Evolutionary conservation across 352 stramenopile genomes (phyloP).

Genomic region (Phytopythium helicoides): DNA sequence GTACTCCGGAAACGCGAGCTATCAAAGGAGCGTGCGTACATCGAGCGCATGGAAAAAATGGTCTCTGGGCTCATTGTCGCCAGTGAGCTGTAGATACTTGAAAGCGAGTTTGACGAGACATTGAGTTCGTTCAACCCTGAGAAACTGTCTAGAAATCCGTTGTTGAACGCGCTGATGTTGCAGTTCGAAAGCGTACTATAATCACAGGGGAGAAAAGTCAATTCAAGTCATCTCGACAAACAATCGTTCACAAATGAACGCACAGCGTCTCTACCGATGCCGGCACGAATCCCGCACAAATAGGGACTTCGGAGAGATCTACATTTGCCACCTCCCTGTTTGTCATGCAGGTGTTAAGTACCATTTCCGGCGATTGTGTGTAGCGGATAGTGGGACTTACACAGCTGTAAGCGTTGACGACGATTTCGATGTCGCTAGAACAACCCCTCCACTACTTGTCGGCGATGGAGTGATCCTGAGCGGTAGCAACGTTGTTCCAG

Average conservation of each 20-base stretch:
- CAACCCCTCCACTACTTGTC: slow-evolving; percentile 14
- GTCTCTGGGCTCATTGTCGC: slow-evolving; percentile 7
- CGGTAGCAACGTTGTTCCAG: slow-evolving; percentile 10
- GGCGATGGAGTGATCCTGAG: slow-evolving; percentile 18
- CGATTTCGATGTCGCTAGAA: slow-evolving; percentile 21
- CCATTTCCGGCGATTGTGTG: neutral
- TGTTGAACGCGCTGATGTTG: slow-evolving; percentile 25
- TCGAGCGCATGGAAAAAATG: slow-evolving; percentile 3
- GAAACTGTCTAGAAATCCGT: slow-evolving; percentile 32
- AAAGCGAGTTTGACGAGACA: slow-evolving; percentile 27
- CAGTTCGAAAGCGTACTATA: slow-evolving; percentile 23
- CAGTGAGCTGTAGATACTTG: slow-evolving; percentile 29
- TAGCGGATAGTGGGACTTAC: slow-evolving; percentile 12
- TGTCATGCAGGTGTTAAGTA: neutral
- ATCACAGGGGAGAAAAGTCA: too few relatives aligned
- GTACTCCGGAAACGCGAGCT: neutral
- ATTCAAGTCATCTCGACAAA: too few relatives aligned
- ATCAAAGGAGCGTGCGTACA: neutral
- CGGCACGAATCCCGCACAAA: slow-evolving; percentile 25
- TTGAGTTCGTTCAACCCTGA: slow-evolving; percentile 20
- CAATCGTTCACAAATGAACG: neutral
- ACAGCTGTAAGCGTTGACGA: slow-evolving; percentile 17
- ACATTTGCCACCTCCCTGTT: slow-evolving; percentile 32
- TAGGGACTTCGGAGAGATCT: slow-evolving; percentile 21
- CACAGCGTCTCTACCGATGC: slow-evolving; percentile 29